Conservation (phyloP, 441 rosid genomes). For the Syzygium syzygioides region DNA sequence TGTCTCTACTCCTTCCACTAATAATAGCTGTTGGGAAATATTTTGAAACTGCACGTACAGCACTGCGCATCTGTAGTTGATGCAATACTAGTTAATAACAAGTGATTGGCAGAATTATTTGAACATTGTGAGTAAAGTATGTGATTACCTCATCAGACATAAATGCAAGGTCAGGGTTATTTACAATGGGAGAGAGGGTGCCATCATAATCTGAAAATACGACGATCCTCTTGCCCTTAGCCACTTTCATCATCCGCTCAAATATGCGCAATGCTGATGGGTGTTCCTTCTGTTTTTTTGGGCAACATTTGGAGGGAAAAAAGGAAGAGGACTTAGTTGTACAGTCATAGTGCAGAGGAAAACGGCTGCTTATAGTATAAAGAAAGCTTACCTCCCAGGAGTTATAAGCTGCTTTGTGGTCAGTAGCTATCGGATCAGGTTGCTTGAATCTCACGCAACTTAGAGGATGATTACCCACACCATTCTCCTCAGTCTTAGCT, state of each 20-base stretch:
- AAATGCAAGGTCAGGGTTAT: slow-evolving; percentile 35
- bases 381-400: slow-evolving; percentile 42
- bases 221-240: slow-evolving; percentile 33
- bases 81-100: not conserved
- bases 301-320: not conserved
- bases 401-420: slow-evolving; percentile 13
- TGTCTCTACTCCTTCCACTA: slow-evolving; percentile 39
- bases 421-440: not conserved
- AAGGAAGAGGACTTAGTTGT: not conserved
- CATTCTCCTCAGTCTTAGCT: not conserved
- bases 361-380: not conserved
- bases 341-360: not conserved
- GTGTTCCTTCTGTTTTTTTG: slow-evolving; percentile 20
- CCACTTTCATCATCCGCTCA: slow-evolving; percentile 19
- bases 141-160: slow-evolving; percentile 31
- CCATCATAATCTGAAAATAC: slow-evolving; percentile 51
- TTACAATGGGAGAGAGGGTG: slow-evolving; percentile 40
- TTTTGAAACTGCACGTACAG: slow-evolving; percentile 34
- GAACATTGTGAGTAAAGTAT: not conserved
- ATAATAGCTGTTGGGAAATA: slow-evolving; percentile 37
- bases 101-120: not conserved
- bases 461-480: not conserved
- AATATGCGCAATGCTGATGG: slow-evolving; percentile 33
- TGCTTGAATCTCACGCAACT: not conserved
- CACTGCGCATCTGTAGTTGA: slow-evolving; percentile 32